Percentiles rank a stretch among this genome's conserved stretches.
These are phyloP conservation scores for Rhamnella rubrinervis DNA, from an alignment of 331 rosid genomes.

Conservation along the genomic window DNA sequence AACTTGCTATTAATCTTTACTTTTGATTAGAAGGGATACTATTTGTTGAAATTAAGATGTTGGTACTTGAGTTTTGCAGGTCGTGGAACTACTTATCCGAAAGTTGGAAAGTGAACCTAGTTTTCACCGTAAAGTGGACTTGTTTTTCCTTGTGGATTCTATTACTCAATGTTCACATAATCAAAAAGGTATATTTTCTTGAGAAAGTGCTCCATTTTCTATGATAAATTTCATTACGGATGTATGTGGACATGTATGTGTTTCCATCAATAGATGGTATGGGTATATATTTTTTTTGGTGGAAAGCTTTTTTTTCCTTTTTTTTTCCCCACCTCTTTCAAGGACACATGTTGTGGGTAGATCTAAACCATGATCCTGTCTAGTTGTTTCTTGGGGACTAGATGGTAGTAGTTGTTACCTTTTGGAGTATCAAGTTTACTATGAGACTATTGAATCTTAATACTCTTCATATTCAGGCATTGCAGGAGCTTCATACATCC, in stretches of 20 bases:
- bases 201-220: slow-evolving; percentile 10
- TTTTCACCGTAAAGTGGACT: slow-evolving; percentile 90
- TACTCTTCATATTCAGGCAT: slow-evolving; percentile 55
- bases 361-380: no score
- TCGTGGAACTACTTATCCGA: slow-evolving; percentile 91
- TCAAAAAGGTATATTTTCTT: slow-evolving; percentile 67
- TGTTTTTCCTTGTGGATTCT: slow-evolving; percentile 98
- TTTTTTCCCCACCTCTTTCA: no score
- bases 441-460: slow-evolving; percentile 4
- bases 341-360: no score
- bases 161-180: slow-evolving; percentile 93
- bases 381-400: no score
- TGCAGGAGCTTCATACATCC: slow-evolving; percentile 96
- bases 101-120: slow-evolving; percentile 89
- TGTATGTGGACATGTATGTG: neutral
- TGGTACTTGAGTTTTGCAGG: slow-evolving; percentile 50
- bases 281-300: neutral
- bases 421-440: no score
- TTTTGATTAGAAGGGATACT: neutral
- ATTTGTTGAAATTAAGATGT: neutral
- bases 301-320: no score
- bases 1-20: neutral
- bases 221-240: neutral
- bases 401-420: no score
- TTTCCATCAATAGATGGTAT: neutral